Evolutionary conservation across 2,329 filamentous ascomycete genomes (phyloP).

Genomic region (Beauveria sp.): DNA sequence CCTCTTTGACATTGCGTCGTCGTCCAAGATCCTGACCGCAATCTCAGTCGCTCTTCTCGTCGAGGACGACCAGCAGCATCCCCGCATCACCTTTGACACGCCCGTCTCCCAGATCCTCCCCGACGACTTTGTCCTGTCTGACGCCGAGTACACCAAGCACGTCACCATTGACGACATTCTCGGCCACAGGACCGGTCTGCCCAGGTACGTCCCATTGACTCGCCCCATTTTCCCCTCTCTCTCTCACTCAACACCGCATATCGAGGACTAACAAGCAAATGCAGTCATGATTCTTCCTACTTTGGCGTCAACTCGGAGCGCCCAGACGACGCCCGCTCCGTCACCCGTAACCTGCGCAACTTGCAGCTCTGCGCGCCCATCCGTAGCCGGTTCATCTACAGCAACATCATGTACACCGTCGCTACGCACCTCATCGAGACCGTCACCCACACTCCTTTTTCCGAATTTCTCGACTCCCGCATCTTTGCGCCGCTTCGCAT

Average conservation of each 20-base stretch:
- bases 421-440: constrained; percentile 6
- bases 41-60: constrained; percentile 2
- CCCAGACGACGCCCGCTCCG: constrained; percentile 3
- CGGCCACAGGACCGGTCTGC: constrained; percentile 6
- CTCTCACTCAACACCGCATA: no score
- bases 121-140: constrained; percentile 7
- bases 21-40: constrained; percentile 8
- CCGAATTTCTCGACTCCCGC: not conserved
- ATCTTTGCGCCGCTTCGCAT: constrained; percentile 6
- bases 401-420: constrained; percentile 11
- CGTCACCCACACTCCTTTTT: not conserved
- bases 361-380: constrained; percentile 5
- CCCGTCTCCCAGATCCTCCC: constrained; percentile 1
- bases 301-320: not conserved
- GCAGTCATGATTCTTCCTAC: constrained; percentile 5
- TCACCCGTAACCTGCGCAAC: constrained; percentile 9
- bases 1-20: constrained; percentile 9
- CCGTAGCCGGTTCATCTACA: constrained; percentile 6
- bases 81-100: constrained; percentile 3
- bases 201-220: not conserved
- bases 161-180: constrained; percentile 11
- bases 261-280: not conserved
- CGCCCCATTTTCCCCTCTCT: no score
- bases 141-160: constrained; percentile 6
- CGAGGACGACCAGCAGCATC: not conserved